phyloP scores from a whole-genome alignment of 805 yeast species.

The Ogataea paraovalis region DNA sequence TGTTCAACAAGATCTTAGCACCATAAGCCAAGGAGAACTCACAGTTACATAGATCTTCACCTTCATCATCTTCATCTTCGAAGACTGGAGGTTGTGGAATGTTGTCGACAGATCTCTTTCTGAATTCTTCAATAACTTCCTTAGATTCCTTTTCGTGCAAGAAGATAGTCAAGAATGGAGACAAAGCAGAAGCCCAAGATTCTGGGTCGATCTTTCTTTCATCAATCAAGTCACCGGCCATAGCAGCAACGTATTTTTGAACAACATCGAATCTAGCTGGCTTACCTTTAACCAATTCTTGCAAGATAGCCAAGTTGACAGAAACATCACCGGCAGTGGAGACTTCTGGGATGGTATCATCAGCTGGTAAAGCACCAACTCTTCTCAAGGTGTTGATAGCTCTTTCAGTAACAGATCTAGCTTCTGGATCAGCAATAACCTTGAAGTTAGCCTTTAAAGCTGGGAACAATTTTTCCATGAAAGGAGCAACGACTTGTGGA shows the following conservation, averaged over 20 bases:
- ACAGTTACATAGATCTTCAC: conserved; percentile 99
- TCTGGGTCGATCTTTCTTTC: conserved; percentile 93
- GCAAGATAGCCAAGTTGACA: conserved; percentile 81
- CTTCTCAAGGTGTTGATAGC: conserved; percentile 96
- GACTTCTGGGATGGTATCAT: conserved; percentile 91
- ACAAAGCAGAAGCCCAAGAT: conserved; percentile 83
- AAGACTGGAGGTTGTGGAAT: conserved; percentile 93
- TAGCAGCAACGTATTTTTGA: conserved; percentile 81
- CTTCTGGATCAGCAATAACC: conserved; percentile 99
- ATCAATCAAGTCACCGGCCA: conserved; percentile 98
- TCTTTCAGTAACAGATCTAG: conserved; percentile 96
- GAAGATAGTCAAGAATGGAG: conserved; percentile 95
- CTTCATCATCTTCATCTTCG: conserved; percentile 93
- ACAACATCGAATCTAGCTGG: conserved; percentile 78
- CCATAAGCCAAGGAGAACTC: conserved; percentile 99
- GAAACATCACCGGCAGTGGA: conserved; percentile 97
- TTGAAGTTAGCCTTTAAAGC: conserved; percentile 90
- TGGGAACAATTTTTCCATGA: conserved; percentile 93
- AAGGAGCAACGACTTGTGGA: conserved; percentile 99
- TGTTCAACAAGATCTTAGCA: conserved; percentile 99
- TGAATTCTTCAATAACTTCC: conserved; percentile 87
- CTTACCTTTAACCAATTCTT: conserved; percentile 63
- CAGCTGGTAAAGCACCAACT: conserved; percentile 94
- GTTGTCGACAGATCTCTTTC: conserved; percentile 96
- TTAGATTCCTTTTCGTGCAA: conserved; percentile 90